These are phyloP conservation scores for Phytophthora colocasiae DNA, from an alignment of 352 stramenopile genomes.

Conservation along the genomic window DNA sequence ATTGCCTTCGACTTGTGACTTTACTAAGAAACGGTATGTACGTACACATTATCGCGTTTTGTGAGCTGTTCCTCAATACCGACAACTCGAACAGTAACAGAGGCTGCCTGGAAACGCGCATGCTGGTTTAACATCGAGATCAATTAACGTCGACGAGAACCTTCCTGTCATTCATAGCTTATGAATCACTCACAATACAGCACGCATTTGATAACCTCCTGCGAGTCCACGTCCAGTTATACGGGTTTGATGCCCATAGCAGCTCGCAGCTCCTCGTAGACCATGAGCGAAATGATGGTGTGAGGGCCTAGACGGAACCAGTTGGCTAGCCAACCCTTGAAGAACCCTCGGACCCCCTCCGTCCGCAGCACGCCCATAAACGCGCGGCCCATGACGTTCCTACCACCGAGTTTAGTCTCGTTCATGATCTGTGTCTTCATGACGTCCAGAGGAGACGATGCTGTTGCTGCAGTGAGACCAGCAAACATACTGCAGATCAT, in stretches of 20 bases:
- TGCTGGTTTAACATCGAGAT: slow-evolving; percentile 1
- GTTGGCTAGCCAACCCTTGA: slow-evolving; percentile 82
- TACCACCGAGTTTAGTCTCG: slow-evolving; percentile 46
- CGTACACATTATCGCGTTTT: neutral
- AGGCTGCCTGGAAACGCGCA: slow-evolving; percentile 1
- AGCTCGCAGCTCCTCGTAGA: slow-evolving; percentile 71
- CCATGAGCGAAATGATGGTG: slow-evolving; percentile 83
- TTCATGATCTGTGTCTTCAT: slow-evolving; percentile 92
- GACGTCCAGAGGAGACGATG: slow-evolving; percentile 80
- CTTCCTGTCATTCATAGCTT: neutral
- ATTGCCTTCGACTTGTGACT: neutral
- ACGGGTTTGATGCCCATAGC: slow-evolving; percentile 62
- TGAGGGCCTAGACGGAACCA: slow-evolving; percentile 77
- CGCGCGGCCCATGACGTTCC: slow-evolving; percentile 55
- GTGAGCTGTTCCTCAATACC: neutral
- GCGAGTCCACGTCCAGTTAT: slow-evolving; percentile 23
- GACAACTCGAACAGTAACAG: neutral
- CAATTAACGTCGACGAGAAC: neutral
- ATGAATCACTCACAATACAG: neutral
- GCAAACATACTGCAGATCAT: slow-evolving; percentile 78
- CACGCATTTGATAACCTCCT: neutral
- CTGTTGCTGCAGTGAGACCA: slow-evolving; percentile 69
- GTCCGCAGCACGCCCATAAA: slow-evolving; percentile 61
- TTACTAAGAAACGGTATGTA: too few relatives aligned
- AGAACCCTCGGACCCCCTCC: slow-evolving; percentile 72